A percentile compares a stretch with the other conserved stretches of the same genome.
These are phyloP conservation scores for Calonectria fujianensis DNA, from an alignment of 2,329 filamentous ascomycete genomes.

Conservation along the genomic window DNA sequence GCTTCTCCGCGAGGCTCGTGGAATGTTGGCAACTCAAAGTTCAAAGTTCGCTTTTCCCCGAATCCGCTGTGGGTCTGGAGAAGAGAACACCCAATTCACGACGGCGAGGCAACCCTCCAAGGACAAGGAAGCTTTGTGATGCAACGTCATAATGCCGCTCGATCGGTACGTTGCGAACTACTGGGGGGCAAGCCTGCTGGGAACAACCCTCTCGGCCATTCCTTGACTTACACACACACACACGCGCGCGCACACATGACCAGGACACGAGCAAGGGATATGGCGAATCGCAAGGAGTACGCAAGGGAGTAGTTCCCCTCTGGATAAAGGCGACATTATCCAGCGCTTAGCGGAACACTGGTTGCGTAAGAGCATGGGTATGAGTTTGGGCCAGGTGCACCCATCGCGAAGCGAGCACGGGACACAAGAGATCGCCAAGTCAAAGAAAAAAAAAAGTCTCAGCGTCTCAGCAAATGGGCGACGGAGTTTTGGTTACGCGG, in stretches of 20 bases:
- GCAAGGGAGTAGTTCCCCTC: slow-evolving; percentile 1
- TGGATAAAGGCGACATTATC: not conserved
- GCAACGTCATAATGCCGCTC: slow-evolving; percentile 17
- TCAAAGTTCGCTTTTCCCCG: not conserved
- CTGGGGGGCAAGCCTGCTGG: slow-evolving; percentile 10
- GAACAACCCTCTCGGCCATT: slow-evolving; percentile 8
- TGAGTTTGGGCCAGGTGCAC: slow-evolving; percentile 13
- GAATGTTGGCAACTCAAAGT: not conserved
- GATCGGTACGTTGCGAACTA: slow-evolving; percentile 16
- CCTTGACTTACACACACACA: not conserved
- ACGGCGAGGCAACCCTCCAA: not conserved
- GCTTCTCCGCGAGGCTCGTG: not conserved
- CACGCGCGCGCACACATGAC: not conserved
- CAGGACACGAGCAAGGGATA: not conserved
- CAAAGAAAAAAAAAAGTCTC: slow-evolving; percentile 8
- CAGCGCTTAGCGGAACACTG: not conserved
- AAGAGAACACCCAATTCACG: not conserved
- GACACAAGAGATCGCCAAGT: not conserved
- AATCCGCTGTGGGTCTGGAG: slow-evolving; percentile 1
- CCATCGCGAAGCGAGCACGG: not conserved
- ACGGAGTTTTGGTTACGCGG: slow-evolving; percentile 15
- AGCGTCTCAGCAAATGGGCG: slow-evolving; percentile 7
- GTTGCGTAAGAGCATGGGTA: not conserved
- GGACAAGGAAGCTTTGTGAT: slow-evolving; percentile 15
- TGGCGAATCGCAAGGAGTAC: not conserved